Evolutionary conservation across 352 stramenopile species (phyloP), one percentile per base, ranked within the genome.

Genomic region (Globisporangium irregulare): DNA sequence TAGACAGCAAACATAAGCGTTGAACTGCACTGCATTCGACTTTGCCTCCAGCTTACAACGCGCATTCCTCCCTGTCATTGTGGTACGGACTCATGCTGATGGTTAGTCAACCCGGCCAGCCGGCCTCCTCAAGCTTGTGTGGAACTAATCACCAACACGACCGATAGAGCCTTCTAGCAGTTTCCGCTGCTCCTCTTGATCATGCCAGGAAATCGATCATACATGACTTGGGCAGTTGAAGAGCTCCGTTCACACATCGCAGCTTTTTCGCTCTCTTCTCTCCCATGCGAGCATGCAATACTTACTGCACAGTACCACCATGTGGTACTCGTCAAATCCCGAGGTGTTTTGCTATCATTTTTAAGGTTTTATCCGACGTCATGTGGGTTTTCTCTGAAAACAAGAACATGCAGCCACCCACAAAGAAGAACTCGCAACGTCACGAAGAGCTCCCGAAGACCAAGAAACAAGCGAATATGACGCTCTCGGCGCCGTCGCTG

Each of bases 401-500:
- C 29, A 61, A 48, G 27, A 48, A 41, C 0, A 27, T 27, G 54
- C 25, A 41, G 25, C 54, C 54, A 59, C 56, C 51, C 54, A 59
- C 56, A 29, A 43, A 61, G 55, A 25, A 61, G 24, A 48, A 43
- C 7, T 20, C 38, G 38, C 38, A 46, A 46, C 38, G 38, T 20
- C 38, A 50, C 15, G 41, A 24, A 48, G 55, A 60, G 29, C 55
- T 41, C 55, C 18, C 4, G 29, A 46, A 29, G 18, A 59, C 10
- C 14, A 50, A 9, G 15, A 58, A 34, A n/a, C 18, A 43, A 27
- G 15, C 20, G 27, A 32, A 38, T 43, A 86, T 86, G 78, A 76
- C 78, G 66, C 76, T 84, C 67, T 79, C 76, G 53, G 73, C 76
- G 36, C 78, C 78, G 54, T 78, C 76, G 57, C 60, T 80, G 54